Base-by-base conservation (phyloP, 2,329 filamentous ascomycete genomes). In the Harringtonia aguacate region DNA sequence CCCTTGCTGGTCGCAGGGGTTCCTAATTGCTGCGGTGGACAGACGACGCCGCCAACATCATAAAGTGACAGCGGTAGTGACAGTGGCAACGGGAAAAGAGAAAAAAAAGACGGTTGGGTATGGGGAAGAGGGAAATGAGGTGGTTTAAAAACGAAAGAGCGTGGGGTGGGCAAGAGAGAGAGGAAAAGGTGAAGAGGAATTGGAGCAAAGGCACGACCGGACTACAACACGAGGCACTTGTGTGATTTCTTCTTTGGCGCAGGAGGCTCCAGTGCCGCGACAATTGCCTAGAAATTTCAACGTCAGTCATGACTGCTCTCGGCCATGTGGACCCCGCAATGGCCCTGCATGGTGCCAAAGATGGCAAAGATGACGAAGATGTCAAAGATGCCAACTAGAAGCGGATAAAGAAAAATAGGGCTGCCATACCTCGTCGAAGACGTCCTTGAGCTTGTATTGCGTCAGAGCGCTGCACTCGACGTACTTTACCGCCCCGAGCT, bases 381-480 rank as follows among this genome's bases (percentile, higher is more conserved):
- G n/a, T n/a, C n/a, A n/a, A n/a, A n/a, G n/a, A n/a, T n/a, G n/a
- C n/a, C n/a, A n/a, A n/a, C n/a, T n/a, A n/a, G n/a, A n/a, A 10
- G 7, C 24, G 24, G 24, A 27, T 7, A 7, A 10, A 27, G 24
- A 27, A 35, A 35, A 18, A 7, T 5, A 24, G 5, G 27, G 28
- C 13, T 22, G 37, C 8, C 76, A 55, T 75, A 95, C 89, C 84
- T 97, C 92, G 59, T 98, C 92, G 66, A 98, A 98, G 17, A 98
- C 92, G 61, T 97, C 92, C 75, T 98, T 98, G 53, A 98, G 70
- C 69, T 95, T 95, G 70, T 89, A 95, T 71, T 98, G 92, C 50
- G 92, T 97, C 64, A 98, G 70, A 46, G 92, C 92, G 61, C 89
- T 95, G 72, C 92, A 98, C 70, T 98, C 92, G 52, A 97, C 92